Conservation (phyloP, 371 early-diverging fungal genomes). For the Choanephora cucurbitarum region DNA sequence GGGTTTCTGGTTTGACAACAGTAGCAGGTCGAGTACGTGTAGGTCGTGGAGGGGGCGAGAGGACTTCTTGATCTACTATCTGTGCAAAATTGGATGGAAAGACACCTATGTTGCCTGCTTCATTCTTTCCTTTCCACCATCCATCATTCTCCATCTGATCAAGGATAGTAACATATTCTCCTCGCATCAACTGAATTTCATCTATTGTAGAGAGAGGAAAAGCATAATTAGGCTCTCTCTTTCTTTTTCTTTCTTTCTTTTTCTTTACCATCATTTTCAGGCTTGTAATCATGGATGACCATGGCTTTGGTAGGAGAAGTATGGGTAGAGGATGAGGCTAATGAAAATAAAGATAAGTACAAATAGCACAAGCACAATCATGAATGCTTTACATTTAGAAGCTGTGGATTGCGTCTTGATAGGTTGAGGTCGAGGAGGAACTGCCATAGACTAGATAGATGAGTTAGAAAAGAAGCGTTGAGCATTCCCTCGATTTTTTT, state of each 20-base stretch:
- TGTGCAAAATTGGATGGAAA: slow-evolving; percentile 66
- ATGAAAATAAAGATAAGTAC: too few relatives aligned
- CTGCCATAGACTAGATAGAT: slow-evolving; percentile 3
- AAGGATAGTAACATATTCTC: slow-evolving; percentile 51
- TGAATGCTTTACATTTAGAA: background rate
- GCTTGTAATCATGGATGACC: slow-evolving; percentile 49
- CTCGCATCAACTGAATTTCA: slow-evolving; percentile 53
- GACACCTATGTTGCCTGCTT: slow-evolving; percentile 51
- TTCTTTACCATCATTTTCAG: slow-evolving; percentile 47
- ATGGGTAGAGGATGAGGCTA: too few relatives aligned
- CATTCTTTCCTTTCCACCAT: slow-evolving; percentile 65
- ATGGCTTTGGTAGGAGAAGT: slow-evolving; percentile 33
- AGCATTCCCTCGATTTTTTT: too few relatives aligned
- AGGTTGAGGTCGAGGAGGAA: slow-evolving; percentile 11
- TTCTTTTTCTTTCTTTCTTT: too few relatives aligned
- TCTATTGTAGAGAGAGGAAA: too few relatives aligned
- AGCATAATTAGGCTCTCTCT: too few relatives aligned
- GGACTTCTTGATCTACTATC: slow-evolving; percentile 45
- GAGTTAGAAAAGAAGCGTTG: too few relatives aligned
- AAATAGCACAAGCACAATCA: too few relatives aligned
- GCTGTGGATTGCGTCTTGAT: slow-evolving; percentile 1
- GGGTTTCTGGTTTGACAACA: slow-evolving; percentile 31
- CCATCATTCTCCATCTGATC: slow-evolving; percentile 58
- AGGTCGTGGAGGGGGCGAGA: slow-evolving; percentile 35
- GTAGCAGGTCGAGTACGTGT: slow-evolving; percentile 45